Evolutionary conservation across 805 yeast genomes (phyloP), one percentile per base, ranked within the genome.

Genomic region (Wickerhamiella brachini): DNA sequence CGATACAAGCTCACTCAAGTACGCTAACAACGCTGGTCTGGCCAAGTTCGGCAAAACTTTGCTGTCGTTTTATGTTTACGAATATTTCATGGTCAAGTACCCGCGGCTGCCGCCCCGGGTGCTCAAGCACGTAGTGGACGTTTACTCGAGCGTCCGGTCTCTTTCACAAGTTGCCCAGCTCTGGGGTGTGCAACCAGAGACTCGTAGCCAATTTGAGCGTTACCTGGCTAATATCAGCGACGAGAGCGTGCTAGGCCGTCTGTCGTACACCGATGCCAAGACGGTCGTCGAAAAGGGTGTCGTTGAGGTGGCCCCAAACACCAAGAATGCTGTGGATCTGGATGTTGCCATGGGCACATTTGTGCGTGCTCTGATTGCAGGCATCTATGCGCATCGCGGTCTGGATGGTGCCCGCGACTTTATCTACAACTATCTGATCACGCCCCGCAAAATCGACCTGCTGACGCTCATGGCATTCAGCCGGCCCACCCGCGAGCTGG

Each of bases 181-280:
- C 20, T 93, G 97, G 97, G 98, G 98, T 69, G 80, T 93, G 47
- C 89, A 87, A 67, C 73, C 76, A 17, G 97, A 89, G 63, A 67
- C 69, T 7, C 69, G 79, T 5, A 69, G 85, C 20, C 73, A 80
- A 45, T 66, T 87, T 53, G 80, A 81, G 47, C 78, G 86, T 59
- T 78, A 75, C 59, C 69, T 87, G 57, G 73, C 81, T 31, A 77
- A 82, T 50, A 94, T 83, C 64, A 78, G 84, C 17, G 78, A 77
- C 54, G 74, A 77, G 53, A 73, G 81, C 62, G 75, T 78, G 51
- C 76, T 79, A 59, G 96, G 96, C 45, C 52, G 59, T 13, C 59
- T 64, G 41, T 51, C 62, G 53, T 67, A 44, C 52, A 52, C 57
- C 22, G 58, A 57, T 10, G 24, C 41, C 13, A 20, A 39, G 7